Base-by-base conservation (phyloP, 345 rosid genomes). In the Aethionema arabicum region DNA sequence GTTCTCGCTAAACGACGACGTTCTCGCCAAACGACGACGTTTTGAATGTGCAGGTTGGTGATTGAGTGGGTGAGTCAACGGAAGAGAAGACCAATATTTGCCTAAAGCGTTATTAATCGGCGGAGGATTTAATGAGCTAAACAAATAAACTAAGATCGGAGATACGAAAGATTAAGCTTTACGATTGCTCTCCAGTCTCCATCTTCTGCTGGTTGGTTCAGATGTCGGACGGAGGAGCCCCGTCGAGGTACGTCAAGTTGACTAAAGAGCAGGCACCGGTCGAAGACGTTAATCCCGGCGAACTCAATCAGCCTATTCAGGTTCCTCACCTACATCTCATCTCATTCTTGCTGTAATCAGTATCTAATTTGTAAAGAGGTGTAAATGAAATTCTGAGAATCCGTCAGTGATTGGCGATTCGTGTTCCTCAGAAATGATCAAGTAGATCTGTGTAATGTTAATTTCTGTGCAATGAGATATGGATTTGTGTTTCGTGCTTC, bases 221-320 rank as follows among this genome's bases (percentile, higher is more conserved):
- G 77, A 91, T 88, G 98, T 85, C 95, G 52, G 98, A 85, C 9
- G 95, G 83, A 45, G 79, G 79, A 40, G 79, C 72, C n/a, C 74
- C 83, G 40, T 86, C 96, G 47, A 68, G 80, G 12, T 92, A 92
- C 60, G 98, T 92, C 56, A 92, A 92, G 76, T 55, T 92, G 52
- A 85, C 76, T 0, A 89, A 88, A 65, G 98, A 86, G 13, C 98
- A 89, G 67, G 79, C 73, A 12, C 87, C 80, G 5, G 31, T 75
- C 21, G 90, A 89, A 67, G 91, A 92, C 60, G 83, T 89, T 52
- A 85, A 71, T 76, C 91, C 99, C 42, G 99, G 99, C 4, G 99
- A 92, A 76, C 96, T 93, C 67, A 93, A 90, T 79, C 99, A 85
- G 73, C 99, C 99, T 4, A 83, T 93, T 61, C 85, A 87, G 16